Percentiles rank a stretch among this genome's conserved stretches.
phyloP scores from a whole-genome alignment of 768 basidiomycete genomes.

The Lactarius sp. region DNA sequence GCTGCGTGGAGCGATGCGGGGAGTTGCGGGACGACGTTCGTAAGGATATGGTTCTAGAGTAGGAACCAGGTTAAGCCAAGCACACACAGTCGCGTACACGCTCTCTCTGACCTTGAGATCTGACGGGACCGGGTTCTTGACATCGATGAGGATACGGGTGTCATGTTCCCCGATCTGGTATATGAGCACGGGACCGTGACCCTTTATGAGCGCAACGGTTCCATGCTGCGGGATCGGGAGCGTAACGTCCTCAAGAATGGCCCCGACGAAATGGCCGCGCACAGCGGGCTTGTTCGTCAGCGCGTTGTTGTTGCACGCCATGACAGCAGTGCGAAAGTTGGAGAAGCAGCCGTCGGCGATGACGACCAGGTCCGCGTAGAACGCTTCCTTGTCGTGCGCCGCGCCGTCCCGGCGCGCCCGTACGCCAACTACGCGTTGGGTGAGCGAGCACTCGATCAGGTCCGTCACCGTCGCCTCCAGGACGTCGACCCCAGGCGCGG shows the following conservation, averaged over 20 bases:
- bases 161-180: conserved; percentile 90
- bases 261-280: conserved; percentile 80
- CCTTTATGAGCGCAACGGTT: conserved; percentile 77
- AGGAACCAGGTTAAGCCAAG: neutral
- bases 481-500: conserved; percentile 63
- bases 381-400: conserved; percentile 46
- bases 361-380: conserved; percentile 74
- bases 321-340: conserved; percentile 75
- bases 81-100: no score
- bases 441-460: conserved; percentile 55
- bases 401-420: conserved; percentile 42
- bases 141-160: conserved; percentile 90
- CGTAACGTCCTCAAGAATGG: conserved; percentile 69
- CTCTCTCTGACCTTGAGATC: conserved; percentile 59
- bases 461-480: conserved; percentile 82
- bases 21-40: conserved; percentile 73
- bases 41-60: conserved; percentile 61
- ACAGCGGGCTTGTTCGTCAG: conserved; percentile 46
- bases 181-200: conserved; percentile 81
- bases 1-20: conserved; percentile 65
- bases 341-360: conserved; percentile 95
- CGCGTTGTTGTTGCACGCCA: conserved; percentile 36
- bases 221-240: conserved; percentile 75
- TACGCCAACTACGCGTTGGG: conserved; percentile 60
- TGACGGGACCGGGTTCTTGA: conserved; percentile 76